These are phyloP conservation scores for Vitis labrusca DNA, from an alignment of 164 flowering plant species.

Conservation along the genomic window DNA sequence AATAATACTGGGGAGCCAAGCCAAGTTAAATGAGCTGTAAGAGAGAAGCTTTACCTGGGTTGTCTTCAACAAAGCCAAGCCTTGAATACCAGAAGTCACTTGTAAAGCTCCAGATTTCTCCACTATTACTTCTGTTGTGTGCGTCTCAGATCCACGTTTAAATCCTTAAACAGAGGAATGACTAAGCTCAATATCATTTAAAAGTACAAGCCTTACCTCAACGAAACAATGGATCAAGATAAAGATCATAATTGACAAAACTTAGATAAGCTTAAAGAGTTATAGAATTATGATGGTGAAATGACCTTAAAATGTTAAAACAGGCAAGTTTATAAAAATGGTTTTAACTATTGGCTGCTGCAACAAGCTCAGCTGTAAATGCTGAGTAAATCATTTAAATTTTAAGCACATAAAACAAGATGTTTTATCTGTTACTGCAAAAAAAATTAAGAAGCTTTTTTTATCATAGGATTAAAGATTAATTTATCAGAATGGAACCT, in stretches of 20 bases:
- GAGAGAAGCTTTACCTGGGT: slow-evolving; percentile 54
- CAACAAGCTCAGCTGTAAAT: background rate
- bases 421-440: no score
- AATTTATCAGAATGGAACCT: no score
- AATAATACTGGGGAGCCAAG: background rate
- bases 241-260: background rate
- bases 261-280: background rate
- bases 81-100: slow-evolving; percentile 83
- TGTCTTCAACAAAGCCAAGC: slow-evolving; percentile 85
- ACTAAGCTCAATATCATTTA: background rate
- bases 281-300: background rate
- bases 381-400: background rate
- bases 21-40: background rate
- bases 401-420: background rate
- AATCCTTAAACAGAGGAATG: slow-evolving; percentile 54
- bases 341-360: background rate
- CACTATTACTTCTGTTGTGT: slow-evolving; percentile 67
- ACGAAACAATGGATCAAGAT: background rate
- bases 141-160: slow-evolving; percentile 93
- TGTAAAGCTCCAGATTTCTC: slow-evolving; percentile 63
- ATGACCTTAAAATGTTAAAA: background rate
- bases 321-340: background rate
- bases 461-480: no score
- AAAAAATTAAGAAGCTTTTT: no score
- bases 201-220: background rate